Evolutionary conservation across 2,329 filamentous ascomycete genomes (phyloP), one percentile per base, ranked within the genome.

Genomic region (Cordyceps cicadae): DNA sequence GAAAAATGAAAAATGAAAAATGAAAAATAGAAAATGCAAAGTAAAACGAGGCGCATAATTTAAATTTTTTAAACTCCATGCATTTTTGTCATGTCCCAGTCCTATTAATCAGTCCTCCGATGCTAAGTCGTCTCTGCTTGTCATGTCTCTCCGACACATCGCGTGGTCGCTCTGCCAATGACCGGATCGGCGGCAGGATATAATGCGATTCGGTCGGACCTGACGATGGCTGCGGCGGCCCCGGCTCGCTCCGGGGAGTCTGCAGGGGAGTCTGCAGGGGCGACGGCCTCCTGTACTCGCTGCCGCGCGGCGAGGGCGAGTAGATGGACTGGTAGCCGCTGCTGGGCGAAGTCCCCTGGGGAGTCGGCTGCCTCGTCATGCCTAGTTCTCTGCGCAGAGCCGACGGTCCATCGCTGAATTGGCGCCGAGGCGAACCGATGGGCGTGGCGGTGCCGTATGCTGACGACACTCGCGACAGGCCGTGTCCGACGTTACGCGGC

Each of bases 231-330:
- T 29, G 29, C 11, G 53, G 39, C 4, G 39, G 21, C 5, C 53
- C 48, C 48, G 49, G 64, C 65, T 86, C 82, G 64, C 77, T 84
- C 55, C 82, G 76, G 1, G 81, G 80, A 12, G 79, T 76, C 62
- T 82, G 80, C 66, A 82, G 76, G 1, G 81, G 80, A 12, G 79
- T 76, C 62, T 82, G 80, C 66, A 82, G 83, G 19, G 78, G 75
- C n/a, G 77, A 72, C 11, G 75, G 70, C 1, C 74, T 75, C 11
- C 74, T 66, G 64, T 79, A 82, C 34, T 81, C 81, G 17, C 71
- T 68, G 39, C 72, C 76, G 61, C 68, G 73, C 1, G 77, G 74
- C 15, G 79, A 76, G 19, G 77, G 71, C 7, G 77, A 71, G 67
- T 81, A 86, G 19, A 61, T 58, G 9, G 60, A 57, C 41, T 53